Percentiles rank a stretch among this genome's conserved stretches.
phyloP scores from a whole-genome alignment of 2,329 filamentous ascomycete genomes.

The Phyllachora maydis region DNA sequence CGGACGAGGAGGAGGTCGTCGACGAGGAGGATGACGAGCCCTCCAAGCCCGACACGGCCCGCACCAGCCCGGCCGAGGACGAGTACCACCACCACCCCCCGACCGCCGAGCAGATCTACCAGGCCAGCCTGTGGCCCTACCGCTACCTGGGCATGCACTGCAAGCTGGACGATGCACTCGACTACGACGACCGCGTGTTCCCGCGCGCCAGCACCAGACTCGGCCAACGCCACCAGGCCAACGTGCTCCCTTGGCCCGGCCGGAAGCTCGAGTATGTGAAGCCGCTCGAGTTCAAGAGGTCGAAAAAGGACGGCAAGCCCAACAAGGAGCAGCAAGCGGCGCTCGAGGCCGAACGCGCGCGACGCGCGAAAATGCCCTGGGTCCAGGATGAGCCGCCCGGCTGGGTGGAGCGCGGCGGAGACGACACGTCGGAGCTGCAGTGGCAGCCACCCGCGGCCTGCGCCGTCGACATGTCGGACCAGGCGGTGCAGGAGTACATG shows the following conservation, averaged over 20 bases:
- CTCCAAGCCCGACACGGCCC: constrained; percentile 31
- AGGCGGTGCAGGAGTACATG: constrained; percentile 61
- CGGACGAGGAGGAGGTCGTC: constrained; percentile 39
- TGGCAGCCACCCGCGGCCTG: constrained; percentile 55
- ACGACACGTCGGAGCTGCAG: constrained; percentile 56
- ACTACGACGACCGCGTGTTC: constrained; percentile 95
- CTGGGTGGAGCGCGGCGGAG: constrained; percentile 69
- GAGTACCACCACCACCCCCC: constrained; percentile 34
- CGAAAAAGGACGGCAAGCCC: constrained; percentile 57
- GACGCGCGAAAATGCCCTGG: constrained; percentile 71
- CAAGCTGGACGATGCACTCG: constrained; percentile 81
- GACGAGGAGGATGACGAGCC: constrained; percentile 56
- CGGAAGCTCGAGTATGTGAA: constrained; percentile 81
- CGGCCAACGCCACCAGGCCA: constrained; percentile 79
- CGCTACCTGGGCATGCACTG: constrained; percentile 92
- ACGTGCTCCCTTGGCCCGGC: constrained; percentile 68
- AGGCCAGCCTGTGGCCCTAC: constrained; percentile 91
- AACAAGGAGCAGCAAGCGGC: constrained; percentile 64
- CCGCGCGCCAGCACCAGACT: constrained; percentile 84
- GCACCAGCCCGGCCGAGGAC: constrained; percentile 42
- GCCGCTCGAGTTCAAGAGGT: constrained; percentile 66
- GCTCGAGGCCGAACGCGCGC: constrained; percentile 62
- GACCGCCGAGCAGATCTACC: constrained; percentile 75
- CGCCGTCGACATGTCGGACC: constrained; percentile 21
- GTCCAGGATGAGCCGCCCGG: constrained; percentile 78